Conservation (phyloP, 352 stramenopile species). For the Globisporangium okanoganense region DNA sequence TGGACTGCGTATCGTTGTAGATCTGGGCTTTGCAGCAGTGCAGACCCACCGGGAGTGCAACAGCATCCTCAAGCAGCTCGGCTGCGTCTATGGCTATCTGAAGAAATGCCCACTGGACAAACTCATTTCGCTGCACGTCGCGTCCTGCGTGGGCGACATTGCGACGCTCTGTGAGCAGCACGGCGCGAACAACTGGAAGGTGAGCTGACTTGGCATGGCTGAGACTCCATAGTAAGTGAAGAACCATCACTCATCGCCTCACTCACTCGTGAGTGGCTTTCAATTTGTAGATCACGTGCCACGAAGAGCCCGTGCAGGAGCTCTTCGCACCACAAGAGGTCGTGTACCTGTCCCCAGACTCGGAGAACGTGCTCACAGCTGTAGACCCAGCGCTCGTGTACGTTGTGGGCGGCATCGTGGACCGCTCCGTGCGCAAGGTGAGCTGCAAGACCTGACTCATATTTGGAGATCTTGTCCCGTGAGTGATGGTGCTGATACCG, state of each 20-base stretch:
- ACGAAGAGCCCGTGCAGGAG: slow-evolving; percentile 43
- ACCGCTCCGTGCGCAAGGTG: slow-evolving; percentile 79
- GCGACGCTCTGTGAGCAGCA: slow-evolving; percentile 34
- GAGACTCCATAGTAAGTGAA: no score
- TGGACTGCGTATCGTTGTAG: slow-evolving; percentile 60
- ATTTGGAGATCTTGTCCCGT: not conserved
- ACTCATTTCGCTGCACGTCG: slow-evolving; percentile 58
- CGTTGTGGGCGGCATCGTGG: slow-evolving; percentile 81
- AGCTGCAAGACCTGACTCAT: not conserved
- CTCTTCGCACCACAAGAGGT: slow-evolving; percentile 49
- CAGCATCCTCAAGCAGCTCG: slow-evolving; percentile 81
- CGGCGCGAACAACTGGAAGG: slow-evolving; percentile 59
- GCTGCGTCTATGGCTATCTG: slow-evolving; percentile 71
- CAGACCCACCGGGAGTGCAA: slow-evolving; percentile 31
- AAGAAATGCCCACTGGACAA: slow-evolving; percentile 60
- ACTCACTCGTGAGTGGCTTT: no score
- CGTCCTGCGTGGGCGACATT: slow-evolving; percentile 37
- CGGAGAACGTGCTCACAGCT: slow-evolving; percentile 48
- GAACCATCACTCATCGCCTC: no score
- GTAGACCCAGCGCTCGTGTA: slow-evolving; percentile 59
- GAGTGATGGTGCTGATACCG: not conserved
- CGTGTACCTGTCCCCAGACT: slow-evolving; percentile 84
- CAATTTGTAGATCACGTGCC: slow-evolving; percentile 18
- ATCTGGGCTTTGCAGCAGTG: slow-evolving; percentile 24
- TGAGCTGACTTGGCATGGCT: slow-evolving; percentile 10